phyloP scores from a whole-genome alignment of 371 early-diverging fungal species.

The Rhizopus stolonifer region DNA sequence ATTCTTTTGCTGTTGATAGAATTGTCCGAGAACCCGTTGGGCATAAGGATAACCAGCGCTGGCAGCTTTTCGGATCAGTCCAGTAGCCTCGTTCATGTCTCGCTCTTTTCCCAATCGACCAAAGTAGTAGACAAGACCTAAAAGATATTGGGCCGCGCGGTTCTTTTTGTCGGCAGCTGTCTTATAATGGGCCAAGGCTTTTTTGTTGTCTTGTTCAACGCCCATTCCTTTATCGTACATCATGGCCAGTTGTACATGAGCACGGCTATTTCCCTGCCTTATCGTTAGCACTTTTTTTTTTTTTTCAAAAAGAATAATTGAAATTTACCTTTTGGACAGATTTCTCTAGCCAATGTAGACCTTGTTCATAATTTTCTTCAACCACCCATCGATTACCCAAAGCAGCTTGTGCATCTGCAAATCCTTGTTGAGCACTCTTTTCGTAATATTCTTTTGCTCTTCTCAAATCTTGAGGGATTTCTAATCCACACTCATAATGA shows the following conservation, averaged over 20 bases:
- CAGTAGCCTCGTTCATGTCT: conserved; percentile 37
- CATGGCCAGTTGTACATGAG: conserved; percentile 42
- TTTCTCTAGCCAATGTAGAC: conserved; percentile 43
- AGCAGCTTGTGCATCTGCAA: conserved; percentile 49
- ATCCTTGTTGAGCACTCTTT: conserved; percentile 41
- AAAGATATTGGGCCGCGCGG: conserved; percentile 38
- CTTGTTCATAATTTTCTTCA: conserved; percentile 26
- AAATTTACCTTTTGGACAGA: conserved; percentile 36
- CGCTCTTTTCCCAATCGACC: conserved; percentile 31
- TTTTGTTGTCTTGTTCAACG: conserved; percentile 26
- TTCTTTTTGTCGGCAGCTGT: conserved; percentile 36
- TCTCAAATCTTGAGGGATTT: conserved; percentile 25
- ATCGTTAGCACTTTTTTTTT: too few relatives aligned
- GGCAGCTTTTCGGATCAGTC: conserved; percentile 35
- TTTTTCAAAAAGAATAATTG: not conserved
- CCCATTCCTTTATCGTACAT: conserved; percentile 45
- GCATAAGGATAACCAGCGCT: conserved; percentile 40
- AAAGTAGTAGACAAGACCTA: conserved; percentile 43
- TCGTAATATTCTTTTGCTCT: conserved; percentile 33
- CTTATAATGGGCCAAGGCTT: conserved; percentile 38
- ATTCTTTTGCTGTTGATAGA: conserved; percentile 42
- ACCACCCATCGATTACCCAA: conserved; percentile 39
- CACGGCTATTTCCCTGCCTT: conserved; percentile 40
- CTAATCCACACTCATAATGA: conserved; percentile 47
- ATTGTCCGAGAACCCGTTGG: conserved; percentile 44